Evolutionary conservation across 2,329 filamentous ascomycete species (phyloP).

Genomic region (Arthrobotrys conoides): DNA sequence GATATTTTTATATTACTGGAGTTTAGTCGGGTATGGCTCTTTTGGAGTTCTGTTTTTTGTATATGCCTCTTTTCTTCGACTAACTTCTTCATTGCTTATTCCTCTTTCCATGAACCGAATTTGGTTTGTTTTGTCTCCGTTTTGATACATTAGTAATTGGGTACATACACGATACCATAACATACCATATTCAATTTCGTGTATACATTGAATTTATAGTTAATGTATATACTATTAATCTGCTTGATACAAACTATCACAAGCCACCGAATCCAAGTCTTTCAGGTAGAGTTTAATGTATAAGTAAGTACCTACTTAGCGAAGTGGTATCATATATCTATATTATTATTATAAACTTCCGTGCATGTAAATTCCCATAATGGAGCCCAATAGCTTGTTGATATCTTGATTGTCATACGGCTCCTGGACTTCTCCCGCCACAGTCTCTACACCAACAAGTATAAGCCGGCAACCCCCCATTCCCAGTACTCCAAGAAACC

Average conservation of each 20-base stretch:
- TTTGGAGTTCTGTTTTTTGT: neutral
- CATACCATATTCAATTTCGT: neutral
- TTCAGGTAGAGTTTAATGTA: too few species aligned
- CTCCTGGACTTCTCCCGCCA: neutral
- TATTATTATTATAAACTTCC: too few species aligned
- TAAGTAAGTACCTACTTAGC: too few species aligned
- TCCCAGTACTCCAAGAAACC: neutral
- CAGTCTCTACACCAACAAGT: constrained; percentile 21
- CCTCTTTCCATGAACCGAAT: neutral
- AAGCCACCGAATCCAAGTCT: too few species aligned
- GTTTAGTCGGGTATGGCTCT: constrained; percentile 1
- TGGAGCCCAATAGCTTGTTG: neutral
- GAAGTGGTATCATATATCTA: too few species aligned
- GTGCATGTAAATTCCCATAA: too few species aligned
- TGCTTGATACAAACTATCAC: too few species aligned
- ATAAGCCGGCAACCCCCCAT: neutral
- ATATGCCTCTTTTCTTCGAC: neutral
- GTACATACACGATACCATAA: constrained; percentile 20
- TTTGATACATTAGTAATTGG: constrained; percentile 2
- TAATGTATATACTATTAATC: constrained; percentile 13
- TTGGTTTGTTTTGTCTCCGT: neutral
- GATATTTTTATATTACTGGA: neutral
- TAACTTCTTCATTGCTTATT: neutral
- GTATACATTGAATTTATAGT: constrained; percentile 3
- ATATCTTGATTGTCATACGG: neutral